Evolutionary conservation across 495 filamentous ascomycete species (phyloP).

Genomic region (Neurospora intermedia): DNA sequence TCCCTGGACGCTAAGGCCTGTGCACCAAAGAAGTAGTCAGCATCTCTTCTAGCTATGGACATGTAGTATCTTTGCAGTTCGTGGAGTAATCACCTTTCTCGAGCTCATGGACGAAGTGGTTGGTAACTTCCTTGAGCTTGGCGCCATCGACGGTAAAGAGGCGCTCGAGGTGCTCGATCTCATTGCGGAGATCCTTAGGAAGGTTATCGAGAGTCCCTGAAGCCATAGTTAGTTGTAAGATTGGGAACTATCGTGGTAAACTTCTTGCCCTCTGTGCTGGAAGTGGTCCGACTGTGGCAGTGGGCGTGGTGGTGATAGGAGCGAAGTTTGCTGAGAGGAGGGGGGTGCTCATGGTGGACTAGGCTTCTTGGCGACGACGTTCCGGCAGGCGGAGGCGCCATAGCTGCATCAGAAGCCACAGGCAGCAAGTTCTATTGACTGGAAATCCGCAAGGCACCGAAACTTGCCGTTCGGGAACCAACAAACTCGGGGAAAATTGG

Average conservation of each 20-base stretch:
- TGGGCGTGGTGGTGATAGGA: conserved; percentile 8
- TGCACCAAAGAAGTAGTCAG: background rate
- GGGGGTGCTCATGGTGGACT: conserved; percentile 4
- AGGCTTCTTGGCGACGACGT: conserved; percentile 5
- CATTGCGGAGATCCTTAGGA: conserved; percentile 71
- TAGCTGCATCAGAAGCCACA: background rate
- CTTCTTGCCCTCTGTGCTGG: conserved; percentile 19
- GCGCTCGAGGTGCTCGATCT: conserved; percentile 82
- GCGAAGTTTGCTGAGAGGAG: conserved; percentile 5
- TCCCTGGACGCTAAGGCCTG: conserved; percentile 75
- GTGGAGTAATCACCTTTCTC: conserved; percentile 52
- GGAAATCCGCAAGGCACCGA: background rate
- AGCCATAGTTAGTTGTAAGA: conserved; percentile 16
- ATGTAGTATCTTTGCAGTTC: background rate
- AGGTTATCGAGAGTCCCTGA: conserved; percentile 37
- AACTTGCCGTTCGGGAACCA: background rate
- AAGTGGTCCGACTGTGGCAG: conserved; percentile 2
- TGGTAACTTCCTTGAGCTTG: conserved; percentile 81
- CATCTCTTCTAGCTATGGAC: background rate
- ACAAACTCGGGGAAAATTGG: background rate
- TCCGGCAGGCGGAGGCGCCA: background rate
- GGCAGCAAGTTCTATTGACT: background rate
- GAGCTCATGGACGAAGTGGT: conserved; percentile 82
- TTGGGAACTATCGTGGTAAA: conserved; percentile 1
- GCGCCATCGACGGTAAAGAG: conserved; percentile 65